Percentiles rank a stretch among this genome's conserved stretches.
These are phyloP conservation scores for Castanea sativa DNA, from an alignment of 306 rosid species.

Conservation along the genomic window DNA sequence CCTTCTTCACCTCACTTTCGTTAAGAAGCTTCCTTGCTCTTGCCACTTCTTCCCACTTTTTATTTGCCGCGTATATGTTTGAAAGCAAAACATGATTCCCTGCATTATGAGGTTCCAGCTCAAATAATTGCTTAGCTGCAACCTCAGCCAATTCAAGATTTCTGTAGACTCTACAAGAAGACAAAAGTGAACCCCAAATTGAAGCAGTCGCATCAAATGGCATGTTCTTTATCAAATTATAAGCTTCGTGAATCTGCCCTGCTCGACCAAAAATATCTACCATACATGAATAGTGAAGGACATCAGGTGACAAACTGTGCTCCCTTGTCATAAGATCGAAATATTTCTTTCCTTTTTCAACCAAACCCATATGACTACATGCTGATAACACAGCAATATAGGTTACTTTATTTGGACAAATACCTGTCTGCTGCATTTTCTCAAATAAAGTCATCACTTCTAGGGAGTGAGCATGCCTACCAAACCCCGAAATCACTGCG, in stretches of 20 bases:
- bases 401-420: slow-evolving; percentile 67
- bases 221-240: slow-evolving; percentile 52
- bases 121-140: slow-evolving; percentile 70
- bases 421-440: slow-evolving; percentile 79
- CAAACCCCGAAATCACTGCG: slow-evolving; percentile 76
- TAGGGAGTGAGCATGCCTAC: slow-evolving; percentile 58
- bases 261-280: slow-evolving; percentile 79
- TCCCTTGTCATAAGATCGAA: slow-evolving; percentile 58
- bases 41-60: slow-evolving; percentile 81
- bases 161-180: slow-evolving; percentile 67
- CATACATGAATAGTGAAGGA: slow-evolving; percentile 72
- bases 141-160: slow-evolving; percentile 70
- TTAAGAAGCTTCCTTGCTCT: slow-evolving; percentile 63
- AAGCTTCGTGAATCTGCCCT: slow-evolving; percentile 58
- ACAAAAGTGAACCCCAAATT: slow-evolving; percentile 88
- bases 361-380: slow-evolving; percentile 81
- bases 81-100: slow-evolving; percentile 83
- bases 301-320: slow-evolving; percentile 62
- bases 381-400: slow-evolving; percentile 62
- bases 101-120: slow-evolving; percentile 77
- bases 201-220: slow-evolving; percentile 66
- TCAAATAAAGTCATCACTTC: slow-evolving; percentile 78
- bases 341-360: slow-evolving; percentile 61
- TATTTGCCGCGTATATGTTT: slow-evolving; percentile 65
- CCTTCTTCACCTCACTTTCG: slow-evolving; percentile 70